Base-by-base conservation (phyloP, 148 eudicot species). In the Suaeda aralocaspica region DNA sequence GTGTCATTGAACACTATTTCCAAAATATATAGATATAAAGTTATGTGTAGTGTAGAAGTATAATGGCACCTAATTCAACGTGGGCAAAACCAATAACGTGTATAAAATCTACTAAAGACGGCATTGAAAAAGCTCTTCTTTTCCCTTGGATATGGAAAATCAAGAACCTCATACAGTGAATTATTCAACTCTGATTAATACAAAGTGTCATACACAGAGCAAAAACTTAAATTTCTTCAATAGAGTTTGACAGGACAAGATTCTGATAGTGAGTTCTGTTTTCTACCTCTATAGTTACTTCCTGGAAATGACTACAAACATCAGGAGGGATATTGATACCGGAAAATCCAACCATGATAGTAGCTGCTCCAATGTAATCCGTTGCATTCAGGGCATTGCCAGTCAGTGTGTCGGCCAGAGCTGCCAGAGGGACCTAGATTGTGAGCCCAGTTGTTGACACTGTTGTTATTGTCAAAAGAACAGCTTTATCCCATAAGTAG, bases 401-500 rank as follows among this genome's bases (percentile, higher is more conserved):
- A 0, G 64, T 86, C 66, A 92, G 41, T 53, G 90, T 70, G 78
- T 91, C 97, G 66, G 88, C 94, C 56, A 89, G 59, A 58, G 96
- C 96, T 24, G 99, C 99, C 50, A 91, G 74, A 10, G 99, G 99
- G 26, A 95, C 96, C 78, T 95, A 94, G 74, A 95, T 91, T 13
- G 97, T 83, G 25, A 95, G 96, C 39, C 99, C 99, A n/a, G 99
- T 97, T 55, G 97, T 95, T 30, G 96, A 94, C 33, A 95, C 97
- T 26, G 99, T 95, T 22, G 99, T 89, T 8, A 94, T 84, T 0
- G 99, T 95, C 59, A 95, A 79, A 68, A 95, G 90, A 77, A 95
- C 93, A 25, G 99, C 99, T 74, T 92, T 91, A 42, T 94, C 99
- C 99, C 99, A 95, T 39, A 91, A 61, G 76, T 91, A 95, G 69